Conservation (phyloP, 208 protist genomes). For the Herpetomonas samuelpessoai region DNA sequence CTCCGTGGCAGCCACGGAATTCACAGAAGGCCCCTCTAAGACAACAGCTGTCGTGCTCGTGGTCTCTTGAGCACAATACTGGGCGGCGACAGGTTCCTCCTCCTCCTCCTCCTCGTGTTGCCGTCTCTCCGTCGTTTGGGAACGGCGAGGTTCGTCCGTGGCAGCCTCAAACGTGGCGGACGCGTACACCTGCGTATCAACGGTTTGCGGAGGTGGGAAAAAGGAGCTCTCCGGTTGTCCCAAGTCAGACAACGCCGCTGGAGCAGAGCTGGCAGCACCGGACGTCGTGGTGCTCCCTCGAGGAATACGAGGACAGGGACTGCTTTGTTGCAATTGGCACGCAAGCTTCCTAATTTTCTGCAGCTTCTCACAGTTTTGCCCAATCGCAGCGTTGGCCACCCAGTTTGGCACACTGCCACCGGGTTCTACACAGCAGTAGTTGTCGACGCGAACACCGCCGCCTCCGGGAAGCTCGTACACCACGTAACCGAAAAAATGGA, state of each 20-base stretch:
- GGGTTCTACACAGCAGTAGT: constrained; percentile 49
- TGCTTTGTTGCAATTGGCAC: not conserved
- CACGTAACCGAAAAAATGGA: constrained; percentile 45
- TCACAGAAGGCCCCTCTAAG: too few species aligned
- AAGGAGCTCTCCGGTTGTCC: not conserved
- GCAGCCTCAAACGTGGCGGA: not conserved
- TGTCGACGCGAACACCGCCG: constrained; percentile 14
- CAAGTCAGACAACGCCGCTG: not conserved
- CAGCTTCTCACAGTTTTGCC: constrained; percentile 31
- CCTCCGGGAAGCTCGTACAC: constrained; percentile 2
- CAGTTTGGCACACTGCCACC: constrained; percentile 45
- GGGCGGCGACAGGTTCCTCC: too few species aligned
- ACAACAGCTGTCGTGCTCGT: too few species aligned
- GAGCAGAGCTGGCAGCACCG: not conserved
- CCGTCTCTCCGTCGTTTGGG: too few species aligned
- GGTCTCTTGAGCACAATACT: too few species aligned
- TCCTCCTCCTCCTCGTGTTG: too few species aligned
- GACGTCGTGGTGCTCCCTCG: not conserved
- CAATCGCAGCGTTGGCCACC: constrained; percentile 25
- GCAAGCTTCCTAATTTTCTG: constrained; percentile 11
- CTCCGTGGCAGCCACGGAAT: too few species aligned
- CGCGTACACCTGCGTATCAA: not conserved
- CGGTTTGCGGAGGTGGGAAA: not conserved
- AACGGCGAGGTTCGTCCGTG: not conserved
- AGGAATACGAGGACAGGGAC: not conserved